Percentiles rank a stretch among this genome's conserved stretches.
Conservation (phyloP, 768 basidiomycete genomes). For the Phanerochaete sordida region DNA sequence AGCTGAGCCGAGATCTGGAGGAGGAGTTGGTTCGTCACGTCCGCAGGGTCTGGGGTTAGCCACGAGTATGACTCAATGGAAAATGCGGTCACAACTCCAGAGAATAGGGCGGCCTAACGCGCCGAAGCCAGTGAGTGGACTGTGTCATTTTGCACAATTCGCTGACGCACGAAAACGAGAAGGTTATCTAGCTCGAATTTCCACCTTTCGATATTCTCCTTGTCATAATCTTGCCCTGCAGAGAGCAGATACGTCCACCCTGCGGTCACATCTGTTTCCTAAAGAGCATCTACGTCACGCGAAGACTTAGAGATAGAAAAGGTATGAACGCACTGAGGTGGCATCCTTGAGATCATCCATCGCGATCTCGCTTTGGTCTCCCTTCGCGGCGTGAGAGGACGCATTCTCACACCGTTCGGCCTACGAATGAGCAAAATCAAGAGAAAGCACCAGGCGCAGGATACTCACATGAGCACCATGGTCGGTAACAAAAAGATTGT, state of each 20-base stretch:
- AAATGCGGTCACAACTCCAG: constrained; percentile 8
- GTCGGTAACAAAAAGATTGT: too few relatives aligned
- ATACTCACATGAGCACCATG: too few relatives aligned
- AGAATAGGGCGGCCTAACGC: constrained; percentile 13
- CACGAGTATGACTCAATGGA: constrained; percentile 9
- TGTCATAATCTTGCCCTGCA: neutral
- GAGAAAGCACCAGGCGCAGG: too few relatives aligned
- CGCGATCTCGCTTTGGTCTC: too few relatives aligned
- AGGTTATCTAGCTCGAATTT: constrained; percentile 13
- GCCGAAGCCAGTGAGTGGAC: neutral
- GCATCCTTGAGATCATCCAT: too few relatives aligned
- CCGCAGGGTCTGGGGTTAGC: neutral
- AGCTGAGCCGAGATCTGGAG: constrained; percentile 12
- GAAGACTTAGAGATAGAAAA: too few relatives aligned
- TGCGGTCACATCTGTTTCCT: too few relatives aligned
- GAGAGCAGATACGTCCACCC: neutral
- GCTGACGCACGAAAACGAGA: constrained; percentile 11
- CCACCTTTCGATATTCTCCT: constrained; percentile 5
- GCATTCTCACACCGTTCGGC: too few relatives aligned
- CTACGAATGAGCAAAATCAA: too few relatives aligned
- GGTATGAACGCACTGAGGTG: too few relatives aligned
- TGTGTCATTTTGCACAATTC: neutral
- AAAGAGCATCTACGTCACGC: too few relatives aligned
- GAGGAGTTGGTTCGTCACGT: neutral
- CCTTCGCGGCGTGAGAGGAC: too few relatives aligned